Percentiles rank a stretch among this genome's conserved stretches.
These are phyloP conservation scores for Herpetospermum pedunculosum DNA, from an alignment of 306 rosid genomes.

Conservation along the genomic window DNA sequence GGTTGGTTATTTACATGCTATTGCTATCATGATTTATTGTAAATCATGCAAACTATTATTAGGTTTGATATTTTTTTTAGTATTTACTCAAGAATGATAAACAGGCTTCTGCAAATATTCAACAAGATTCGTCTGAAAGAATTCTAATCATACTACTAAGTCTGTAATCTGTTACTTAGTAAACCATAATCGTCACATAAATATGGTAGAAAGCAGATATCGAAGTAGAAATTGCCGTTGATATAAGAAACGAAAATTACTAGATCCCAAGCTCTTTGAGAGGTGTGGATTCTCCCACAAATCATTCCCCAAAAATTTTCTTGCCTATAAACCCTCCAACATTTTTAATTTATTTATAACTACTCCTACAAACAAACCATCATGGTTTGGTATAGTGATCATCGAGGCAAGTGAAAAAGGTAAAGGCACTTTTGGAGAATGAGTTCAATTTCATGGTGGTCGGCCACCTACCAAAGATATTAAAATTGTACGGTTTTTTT, in stretches of 20 bases:
- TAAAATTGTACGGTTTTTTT: too few species aligned
- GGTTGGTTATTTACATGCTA: neutral
- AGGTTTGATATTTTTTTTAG: neutral
- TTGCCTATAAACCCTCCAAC: neutral
- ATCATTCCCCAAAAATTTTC: neutral
- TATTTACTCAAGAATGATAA: neutral
- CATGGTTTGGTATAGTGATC: neutral
- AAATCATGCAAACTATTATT: neutral
- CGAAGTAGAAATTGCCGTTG: neutral
- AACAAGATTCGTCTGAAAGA: neutral
- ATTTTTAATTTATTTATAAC: neutral
- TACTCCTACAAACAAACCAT: neutral
- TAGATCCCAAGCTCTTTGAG: neutral
- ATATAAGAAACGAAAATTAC: neutral
- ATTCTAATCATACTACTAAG: neutral
- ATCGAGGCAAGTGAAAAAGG: neutral
- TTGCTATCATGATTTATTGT: neutral
- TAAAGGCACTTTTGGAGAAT: neutral
- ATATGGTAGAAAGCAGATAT: neutral
- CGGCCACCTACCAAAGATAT: neutral
- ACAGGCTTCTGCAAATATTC: neutral
- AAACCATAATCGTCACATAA: neutral
- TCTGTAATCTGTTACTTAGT: neutral
- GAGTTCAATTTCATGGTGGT: neutral
- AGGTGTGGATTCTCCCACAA: neutral